phyloP scores from a whole-genome alignment of 2,329 filamentous ascomycete species.

The Clarireedia paspali region DNA sequence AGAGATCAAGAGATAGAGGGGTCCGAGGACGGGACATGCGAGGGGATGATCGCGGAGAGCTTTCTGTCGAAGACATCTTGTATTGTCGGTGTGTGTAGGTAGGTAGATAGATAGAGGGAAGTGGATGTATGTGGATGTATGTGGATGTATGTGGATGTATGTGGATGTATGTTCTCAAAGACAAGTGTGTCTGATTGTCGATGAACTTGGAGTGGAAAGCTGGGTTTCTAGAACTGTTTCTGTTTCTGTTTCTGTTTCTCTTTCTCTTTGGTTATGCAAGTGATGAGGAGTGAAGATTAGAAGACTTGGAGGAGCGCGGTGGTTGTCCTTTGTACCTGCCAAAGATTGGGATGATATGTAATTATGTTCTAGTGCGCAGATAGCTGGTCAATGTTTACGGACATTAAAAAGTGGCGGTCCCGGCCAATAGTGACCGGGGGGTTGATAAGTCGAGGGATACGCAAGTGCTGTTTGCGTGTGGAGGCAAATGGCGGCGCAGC shows the following conservation, averaged over 20 bases:
- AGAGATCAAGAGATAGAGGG: constrained; percentile 63
- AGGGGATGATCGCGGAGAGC: constrained; percentile 19
- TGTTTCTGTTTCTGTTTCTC: not conserved
- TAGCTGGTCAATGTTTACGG: not conserved
- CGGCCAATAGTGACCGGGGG: not conserved
- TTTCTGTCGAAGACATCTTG: constrained; percentile 11
- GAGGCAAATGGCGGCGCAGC: constrained; percentile 3
- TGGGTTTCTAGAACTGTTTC: not conserved
- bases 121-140: not conserved
- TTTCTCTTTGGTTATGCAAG: not conserved
- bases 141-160: not conserved
- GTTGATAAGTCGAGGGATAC: too few relatives aligned
- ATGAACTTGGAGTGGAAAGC: too few relatives aligned
- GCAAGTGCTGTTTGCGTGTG: constrained; percentile 1
- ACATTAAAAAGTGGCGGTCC: constrained; percentile 4
- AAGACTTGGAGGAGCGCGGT: not conserved
- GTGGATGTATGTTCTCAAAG: not conserved
- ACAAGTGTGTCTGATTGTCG: not conserved
- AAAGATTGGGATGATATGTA: constrained; percentile 2
- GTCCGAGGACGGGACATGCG: constrained; percentile 27
- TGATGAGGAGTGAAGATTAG: not conserved
- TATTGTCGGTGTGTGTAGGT: not conserved
- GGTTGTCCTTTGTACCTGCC: constrained; percentile 4
- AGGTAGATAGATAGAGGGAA: not conserved
- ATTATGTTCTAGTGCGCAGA: not conserved